Evolutionary conservation across 2,329 filamentous ascomycete species (phyloP), one percentile per base, ranked within the genome.

Genomic region (Arthrobotrys pseudoclavata): DNA sequence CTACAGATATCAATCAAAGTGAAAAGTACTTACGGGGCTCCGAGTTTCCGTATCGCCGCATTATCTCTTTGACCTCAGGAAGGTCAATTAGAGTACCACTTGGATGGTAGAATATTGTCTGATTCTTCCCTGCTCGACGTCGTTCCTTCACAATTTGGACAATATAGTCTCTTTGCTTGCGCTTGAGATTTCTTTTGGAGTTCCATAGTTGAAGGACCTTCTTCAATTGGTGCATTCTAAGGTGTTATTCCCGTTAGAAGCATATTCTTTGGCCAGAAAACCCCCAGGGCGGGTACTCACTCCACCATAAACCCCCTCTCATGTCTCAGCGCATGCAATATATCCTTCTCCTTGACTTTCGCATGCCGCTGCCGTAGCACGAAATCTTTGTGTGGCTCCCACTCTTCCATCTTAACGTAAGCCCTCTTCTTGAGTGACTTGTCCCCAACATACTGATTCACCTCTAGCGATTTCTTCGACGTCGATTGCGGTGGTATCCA

Each of bases 211-310:
- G 72, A 62, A 76, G 52, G n/a, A 76, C 72, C 9, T 76, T 76
- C 26, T 76, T 76, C 72, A 76, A 66, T 24, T 76, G 72, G 48
- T 76, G 72, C 72, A 70, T 76, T 40, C 72, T 76, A 42, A n/a
- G 0, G 57, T 10, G 22, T 15, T 15, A 37, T 31, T 48, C 1
- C 10, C n/a, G 13, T 69, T 40, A 40, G 37, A 15, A 15, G 10
- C 24, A 71, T 34, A 15, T 2, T n/a, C 20, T 61, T 13, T 18
- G 3, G 26, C 15, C 53, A 9, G 4, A 60, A 22, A 40, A 2
- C 1, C n/a, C 6, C 0, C 12, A 20, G 29, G 13, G 13, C 3
- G 26, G 13, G 37, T 3, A 50, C 71, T 55, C 69, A 76, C 72
- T 76, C 72, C 20, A 76, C 72, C 60, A 66, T 62, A 24, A 76